phyloP scores from a whole-genome alignment of 257 asterid species.

The Solanum gandarillasii region DNA sequence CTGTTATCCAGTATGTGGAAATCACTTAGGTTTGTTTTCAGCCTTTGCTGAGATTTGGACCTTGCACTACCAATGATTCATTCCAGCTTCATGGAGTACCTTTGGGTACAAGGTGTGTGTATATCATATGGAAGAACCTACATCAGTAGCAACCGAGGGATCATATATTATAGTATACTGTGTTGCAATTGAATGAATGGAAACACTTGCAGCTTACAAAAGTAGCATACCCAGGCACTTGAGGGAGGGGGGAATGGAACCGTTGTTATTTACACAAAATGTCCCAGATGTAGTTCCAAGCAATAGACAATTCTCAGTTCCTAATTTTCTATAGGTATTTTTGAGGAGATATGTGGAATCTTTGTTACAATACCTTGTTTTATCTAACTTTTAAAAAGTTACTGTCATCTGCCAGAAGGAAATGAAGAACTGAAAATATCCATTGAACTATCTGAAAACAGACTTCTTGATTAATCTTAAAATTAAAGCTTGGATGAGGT shows the following conservation, averaged over 20 bases:
- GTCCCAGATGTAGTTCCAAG: background rate
- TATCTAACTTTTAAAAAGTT: background rate
- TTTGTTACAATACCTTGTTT: background rate
- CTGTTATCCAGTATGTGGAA: background rate
- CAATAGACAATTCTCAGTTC: background rate
- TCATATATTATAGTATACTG: background rate
- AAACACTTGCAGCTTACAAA: background rate
- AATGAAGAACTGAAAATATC: background rate
- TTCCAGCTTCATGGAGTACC: background rate
- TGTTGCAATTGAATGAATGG: background rate
- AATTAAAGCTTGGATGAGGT: background rate
- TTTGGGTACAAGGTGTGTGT: background rate
- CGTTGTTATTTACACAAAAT: background rate
- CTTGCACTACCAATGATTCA: background rate
- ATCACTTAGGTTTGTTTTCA: background rate
- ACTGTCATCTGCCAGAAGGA: background rate
- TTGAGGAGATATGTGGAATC: background rate
- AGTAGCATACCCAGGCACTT: background rate
- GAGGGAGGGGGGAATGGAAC: background rate
- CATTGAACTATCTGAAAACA: background rate
- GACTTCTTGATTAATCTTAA: background rate
- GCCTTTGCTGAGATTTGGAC: background rate
- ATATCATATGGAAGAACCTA: background rate
- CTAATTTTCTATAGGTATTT: background rate
- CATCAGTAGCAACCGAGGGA: background rate